A percentile compares a stretch with the other conserved stretches of the same genome.
Evolutionary conservation across 2,329 filamentous ascomycete genomes (phyloP).

Genomic region (Lasiodiplodia sp.): DNA sequence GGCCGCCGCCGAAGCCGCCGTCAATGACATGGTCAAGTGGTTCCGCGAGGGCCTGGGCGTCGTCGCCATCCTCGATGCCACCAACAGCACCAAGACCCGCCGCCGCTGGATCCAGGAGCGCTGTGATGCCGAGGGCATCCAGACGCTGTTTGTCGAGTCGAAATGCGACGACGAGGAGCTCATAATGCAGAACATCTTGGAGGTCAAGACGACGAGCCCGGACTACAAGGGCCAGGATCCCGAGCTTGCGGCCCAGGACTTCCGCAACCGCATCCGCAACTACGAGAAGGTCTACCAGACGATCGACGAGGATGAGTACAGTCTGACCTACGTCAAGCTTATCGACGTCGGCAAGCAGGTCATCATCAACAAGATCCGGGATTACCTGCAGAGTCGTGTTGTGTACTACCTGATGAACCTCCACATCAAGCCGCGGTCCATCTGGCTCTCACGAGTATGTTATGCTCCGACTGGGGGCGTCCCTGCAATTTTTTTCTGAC

Average conservation of each 20-base stretch:
- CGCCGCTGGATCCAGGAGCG: slow-evolving; percentile 89
- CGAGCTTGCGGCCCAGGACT: slow-evolving; percentile 87
- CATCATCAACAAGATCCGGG: slow-evolving; percentile 96
- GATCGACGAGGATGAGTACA: slow-evolving; percentile 85
- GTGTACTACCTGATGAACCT: slow-evolving; percentile 99
- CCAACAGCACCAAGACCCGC: slow-evolving; percentile 90
- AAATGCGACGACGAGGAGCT: slow-evolving; percentile 95
- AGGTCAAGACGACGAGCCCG: slow-evolving; percentile 95
- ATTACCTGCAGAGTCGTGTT: slow-evolving; percentile 94
- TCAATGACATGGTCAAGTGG: slow-evolving; percentile 94
- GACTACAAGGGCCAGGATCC: slow-evolving; percentile 96
- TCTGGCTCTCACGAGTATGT: slow-evolving; percentile 91
- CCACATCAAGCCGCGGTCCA: slow-evolving; percentile 93
- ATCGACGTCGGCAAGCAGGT: slow-evolving; percentile 96
- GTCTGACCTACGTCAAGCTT: slow-evolving; percentile 95
- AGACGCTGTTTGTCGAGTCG: slow-evolving; percentile 95
- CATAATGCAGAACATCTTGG: slow-evolving; percentile 97
- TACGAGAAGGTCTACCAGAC: slow-evolving; percentile 98
- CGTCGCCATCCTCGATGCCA: slow-evolving; percentile 94
- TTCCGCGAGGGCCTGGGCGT: slow-evolving; percentile 78
- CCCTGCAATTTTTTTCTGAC: background rate
- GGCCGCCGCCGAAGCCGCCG: slow-evolving; percentile 88
- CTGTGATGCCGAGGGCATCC: slow-evolving; percentile 77
- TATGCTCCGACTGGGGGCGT: background rate
- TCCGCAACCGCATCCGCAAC: slow-evolving; percentile 91